Conservation (phyloP, 2,329 filamentous ascomycete genomes). For the Aspergillus brasiliensis region DNA sequence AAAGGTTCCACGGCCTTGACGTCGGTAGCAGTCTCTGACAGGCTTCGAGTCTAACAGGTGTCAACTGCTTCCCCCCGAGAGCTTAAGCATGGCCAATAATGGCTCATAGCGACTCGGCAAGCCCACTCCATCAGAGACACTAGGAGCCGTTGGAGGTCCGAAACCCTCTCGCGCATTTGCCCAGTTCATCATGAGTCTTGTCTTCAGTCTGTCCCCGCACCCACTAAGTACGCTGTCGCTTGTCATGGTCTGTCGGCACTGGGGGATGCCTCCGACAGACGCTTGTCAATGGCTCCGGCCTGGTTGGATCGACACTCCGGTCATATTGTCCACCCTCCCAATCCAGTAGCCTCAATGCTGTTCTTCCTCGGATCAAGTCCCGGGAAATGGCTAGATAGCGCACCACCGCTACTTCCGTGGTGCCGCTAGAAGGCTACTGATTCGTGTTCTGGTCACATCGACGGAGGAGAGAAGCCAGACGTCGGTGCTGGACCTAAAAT, state of each 20-base stretch:
- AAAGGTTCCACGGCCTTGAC: background rate
- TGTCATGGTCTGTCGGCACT: background rate
- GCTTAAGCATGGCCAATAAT: background rate
- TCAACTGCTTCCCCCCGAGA: background rate
- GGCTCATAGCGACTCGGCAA: background rate
- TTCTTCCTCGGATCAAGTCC: background rate
- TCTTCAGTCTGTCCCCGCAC: background rate
- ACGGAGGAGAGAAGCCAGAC: background rate
- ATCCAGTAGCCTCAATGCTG: background rate
- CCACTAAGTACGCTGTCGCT: background rate
- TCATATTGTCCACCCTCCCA: background rate
- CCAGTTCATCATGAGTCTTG: background rate
- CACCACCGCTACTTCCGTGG: background rate
- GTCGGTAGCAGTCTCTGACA: background rate
- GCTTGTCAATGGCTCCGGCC: background rate
- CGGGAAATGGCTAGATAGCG: background rate
- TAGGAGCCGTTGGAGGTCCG: background rate
- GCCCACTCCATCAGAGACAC: background rate
- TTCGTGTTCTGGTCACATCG: background rate
- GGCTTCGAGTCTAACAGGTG: background rate
- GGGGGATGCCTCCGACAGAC: background rate
- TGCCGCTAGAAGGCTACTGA: background rate
- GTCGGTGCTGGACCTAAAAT: background rate
- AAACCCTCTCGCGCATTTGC: background rate
- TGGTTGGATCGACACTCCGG: constrained; percentile 1